phyloP scores from a whole-genome alignment of 1,139 yeast species.

The Yamadazyma spencermartinsiae region DNA sequence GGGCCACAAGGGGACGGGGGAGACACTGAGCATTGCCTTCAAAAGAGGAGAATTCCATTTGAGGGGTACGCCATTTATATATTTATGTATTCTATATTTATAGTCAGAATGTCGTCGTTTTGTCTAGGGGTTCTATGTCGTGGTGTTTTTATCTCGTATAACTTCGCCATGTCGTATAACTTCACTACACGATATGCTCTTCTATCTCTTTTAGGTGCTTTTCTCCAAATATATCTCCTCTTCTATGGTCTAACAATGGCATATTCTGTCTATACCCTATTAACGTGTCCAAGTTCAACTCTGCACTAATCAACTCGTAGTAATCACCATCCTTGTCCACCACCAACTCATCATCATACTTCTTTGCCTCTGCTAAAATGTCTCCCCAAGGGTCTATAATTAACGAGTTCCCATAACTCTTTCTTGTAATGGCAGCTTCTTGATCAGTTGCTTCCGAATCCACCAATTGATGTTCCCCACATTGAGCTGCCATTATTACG shows the following conservation, averaged over 20 bases:
- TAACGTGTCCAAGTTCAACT: conserved; percentile 57
- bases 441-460: conserved; percentile 31
- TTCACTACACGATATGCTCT: background rate
- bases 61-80: too few species aligned
- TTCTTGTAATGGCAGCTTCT: conserved; percentile 37
- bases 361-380: conserved; percentile 57
- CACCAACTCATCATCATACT: conserved; percentile 25
- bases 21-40: too few species aligned
- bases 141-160: background rate
- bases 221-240: conserved; percentile 22
- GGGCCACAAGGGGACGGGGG: background rate
- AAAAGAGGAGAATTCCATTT: too few species aligned
- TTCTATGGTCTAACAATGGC: conserved; percentile 74
- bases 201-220: background rate
- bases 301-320: conserved; percentile 61
- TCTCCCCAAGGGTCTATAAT: conserved; percentile 93
- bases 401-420: conserved; percentile 82
- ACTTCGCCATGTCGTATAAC: background rate
- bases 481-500: conserved; percentile 90
- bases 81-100: too few species aligned
- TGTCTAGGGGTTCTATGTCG: too few species aligned
- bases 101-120: too few species aligned
- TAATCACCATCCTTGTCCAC: conserved; percentile 51
- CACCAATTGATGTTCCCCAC: conserved; percentile 65
- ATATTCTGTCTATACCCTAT: conserved; percentile 57